A percentile compares a stretch with the other conserved stretches of the same genome.
Conservation (phyloP, 2,329 filamentous ascomycete species). For the Pestalotiopsis fici region DNA sequence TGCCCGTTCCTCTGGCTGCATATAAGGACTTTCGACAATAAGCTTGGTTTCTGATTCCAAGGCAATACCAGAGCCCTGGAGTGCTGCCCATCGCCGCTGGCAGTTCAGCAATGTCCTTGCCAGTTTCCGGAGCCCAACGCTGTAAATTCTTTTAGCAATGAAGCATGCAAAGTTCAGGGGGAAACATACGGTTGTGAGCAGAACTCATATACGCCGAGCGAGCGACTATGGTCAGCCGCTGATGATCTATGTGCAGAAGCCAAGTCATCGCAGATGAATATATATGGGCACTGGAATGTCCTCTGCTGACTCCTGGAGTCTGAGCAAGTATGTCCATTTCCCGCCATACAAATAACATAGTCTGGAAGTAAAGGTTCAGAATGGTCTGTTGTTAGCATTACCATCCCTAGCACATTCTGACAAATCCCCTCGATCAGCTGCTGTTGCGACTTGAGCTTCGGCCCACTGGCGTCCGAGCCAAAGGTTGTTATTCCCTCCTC, state of each 20-base stretch:
- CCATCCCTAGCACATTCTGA: slow-evolving; percentile 31
- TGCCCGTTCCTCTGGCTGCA: not conserved
- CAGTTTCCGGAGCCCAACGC: not conserved
- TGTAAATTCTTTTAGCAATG: not conserved
- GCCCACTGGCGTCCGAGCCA: not conserved
- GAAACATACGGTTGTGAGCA: slow-evolving; percentile 2
- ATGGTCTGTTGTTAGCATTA: slow-evolving; percentile 17
- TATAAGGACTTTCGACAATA: not conserved
- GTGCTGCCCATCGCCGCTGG: not conserved
- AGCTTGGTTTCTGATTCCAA: not conserved
- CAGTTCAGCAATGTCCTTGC: not conserved
- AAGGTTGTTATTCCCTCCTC: not conserved
- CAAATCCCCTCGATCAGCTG: slow-evolving; percentile 27
- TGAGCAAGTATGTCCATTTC: not conserved
- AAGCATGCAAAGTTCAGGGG: not conserved
- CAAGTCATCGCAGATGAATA: slow-evolving; percentile 3
- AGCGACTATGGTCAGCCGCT: not conserved
- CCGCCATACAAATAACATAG: slow-evolving; percentile 22
- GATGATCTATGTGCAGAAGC: not conserved
- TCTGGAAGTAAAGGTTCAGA: slow-evolving; percentile 15
- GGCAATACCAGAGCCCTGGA: not conserved
- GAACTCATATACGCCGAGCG: not conserved
- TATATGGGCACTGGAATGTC: not conserved
- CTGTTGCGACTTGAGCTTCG: not conserved
- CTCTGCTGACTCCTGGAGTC: not conserved